A percentile compares a stretch with the other conserved stretches of the same genome.
These are phyloP conservation scores for Gyrodon lividus DNA, from an alignment of 768 basidiomycete species.

Conservation along the genomic window DNA sequence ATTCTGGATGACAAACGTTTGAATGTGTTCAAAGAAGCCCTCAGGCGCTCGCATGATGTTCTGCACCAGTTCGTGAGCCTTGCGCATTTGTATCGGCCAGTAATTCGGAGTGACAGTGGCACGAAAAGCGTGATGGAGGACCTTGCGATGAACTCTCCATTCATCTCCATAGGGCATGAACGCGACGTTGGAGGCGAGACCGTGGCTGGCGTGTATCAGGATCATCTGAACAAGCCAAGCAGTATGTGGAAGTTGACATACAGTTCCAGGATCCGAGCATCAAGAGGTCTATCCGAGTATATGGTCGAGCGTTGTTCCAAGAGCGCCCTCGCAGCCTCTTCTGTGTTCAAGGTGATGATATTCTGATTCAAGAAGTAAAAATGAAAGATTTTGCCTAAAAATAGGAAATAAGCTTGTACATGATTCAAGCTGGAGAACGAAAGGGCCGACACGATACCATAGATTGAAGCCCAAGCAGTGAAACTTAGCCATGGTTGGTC, in stretches of 20 bases:
- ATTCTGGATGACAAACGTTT: constrained; percentile 12
- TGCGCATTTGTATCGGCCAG: constrained; percentile 31
- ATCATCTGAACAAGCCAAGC: constrained; percentile 35
- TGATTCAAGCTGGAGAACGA: no score
- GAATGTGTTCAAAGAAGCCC: constrained; percentile 25
- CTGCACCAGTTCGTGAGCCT: constrained; percentile 30
- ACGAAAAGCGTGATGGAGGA: constrained; percentile 37
- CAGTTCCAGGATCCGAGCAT: constrained; percentile 23
- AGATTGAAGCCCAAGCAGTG: background rate
- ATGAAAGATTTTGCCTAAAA: background rate
- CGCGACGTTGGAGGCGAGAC: constrained; percentile 33
- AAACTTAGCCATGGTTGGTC: background rate
- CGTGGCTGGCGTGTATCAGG: no score
- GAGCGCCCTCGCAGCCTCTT: constrained; percentile 25
- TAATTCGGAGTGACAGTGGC: constrained; percentile 31
- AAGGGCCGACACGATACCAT: background rate
- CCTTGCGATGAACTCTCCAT: constrained; percentile 39
- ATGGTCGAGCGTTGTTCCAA: constrained; percentile 29
- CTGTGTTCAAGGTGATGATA: constrained; percentile 24
- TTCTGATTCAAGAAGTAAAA: constrained; percentile 3
- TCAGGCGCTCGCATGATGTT: constrained; percentile 29
- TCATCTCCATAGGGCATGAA: constrained; percentile 35
- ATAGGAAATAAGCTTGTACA: background rate
- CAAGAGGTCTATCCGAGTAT: constrained; percentile 26
- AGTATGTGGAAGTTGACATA: background rate